These are phyloP conservation scores for Monosporascus sp. DNA, from an alignment of 2,329 filamentous ascomycete species.

Conservation along the genomic window DNA sequence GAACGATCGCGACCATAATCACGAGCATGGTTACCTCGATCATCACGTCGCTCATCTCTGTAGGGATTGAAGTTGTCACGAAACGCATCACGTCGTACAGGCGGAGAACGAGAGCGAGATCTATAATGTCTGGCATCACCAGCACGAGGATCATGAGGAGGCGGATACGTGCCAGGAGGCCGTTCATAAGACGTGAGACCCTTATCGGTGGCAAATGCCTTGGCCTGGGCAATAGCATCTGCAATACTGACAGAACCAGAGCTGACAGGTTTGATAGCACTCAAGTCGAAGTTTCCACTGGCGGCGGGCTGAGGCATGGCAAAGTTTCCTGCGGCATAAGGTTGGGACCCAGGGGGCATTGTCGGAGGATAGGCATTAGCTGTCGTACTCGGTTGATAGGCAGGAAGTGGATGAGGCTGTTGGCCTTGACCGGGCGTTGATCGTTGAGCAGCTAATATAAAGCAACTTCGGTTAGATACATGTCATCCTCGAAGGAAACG, in stretches of 20 bases:
- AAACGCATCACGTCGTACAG: slow-evolving; percentile 60
- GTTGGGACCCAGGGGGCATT: slow-evolving; percentile 34
- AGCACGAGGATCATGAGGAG: slow-evolving; percentile 37
- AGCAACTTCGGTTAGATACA: slow-evolving; percentile 12
- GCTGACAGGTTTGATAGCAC: slow-evolving; percentile 70
- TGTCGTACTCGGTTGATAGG: slow-evolving; percentile 32
- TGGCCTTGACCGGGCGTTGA: slow-evolving; percentile 39
- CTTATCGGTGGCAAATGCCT: slow-evolving; percentile 75
- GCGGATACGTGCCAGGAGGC: slow-evolving; percentile 38
- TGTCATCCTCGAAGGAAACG: neutral
- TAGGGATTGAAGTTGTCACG: slow-evolving; percentile 78
- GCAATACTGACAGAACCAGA: slow-evolving; percentile 79
- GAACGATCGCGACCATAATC: slow-evolving; percentile 66
- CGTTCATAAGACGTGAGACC: slow-evolving; percentile 62
- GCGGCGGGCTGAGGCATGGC: slow-evolving; percentile 62
- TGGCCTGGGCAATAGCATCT: slow-evolving; percentile 80
- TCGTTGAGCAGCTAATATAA: slow-evolving; percentile 37
- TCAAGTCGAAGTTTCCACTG: slow-evolving; percentile 75
- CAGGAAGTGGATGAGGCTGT: slow-evolving; percentile 27
- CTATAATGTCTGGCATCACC: slow-evolving; percentile 52
- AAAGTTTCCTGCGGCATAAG: slow-evolving; percentile 35
- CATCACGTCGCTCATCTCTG: slow-evolving; percentile 75
- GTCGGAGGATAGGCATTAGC: slow-evolving; percentile 32
- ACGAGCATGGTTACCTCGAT: slow-evolving; percentile 48
- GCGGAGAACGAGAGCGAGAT: slow-evolving; percentile 70